Percentiles rank a stretch among this genome's conserved stretches.
Evolutionary conservation across 768 basidiomycete species (phyloP).

Genomic region (Tricholoma bakamatsutake): DNA sequence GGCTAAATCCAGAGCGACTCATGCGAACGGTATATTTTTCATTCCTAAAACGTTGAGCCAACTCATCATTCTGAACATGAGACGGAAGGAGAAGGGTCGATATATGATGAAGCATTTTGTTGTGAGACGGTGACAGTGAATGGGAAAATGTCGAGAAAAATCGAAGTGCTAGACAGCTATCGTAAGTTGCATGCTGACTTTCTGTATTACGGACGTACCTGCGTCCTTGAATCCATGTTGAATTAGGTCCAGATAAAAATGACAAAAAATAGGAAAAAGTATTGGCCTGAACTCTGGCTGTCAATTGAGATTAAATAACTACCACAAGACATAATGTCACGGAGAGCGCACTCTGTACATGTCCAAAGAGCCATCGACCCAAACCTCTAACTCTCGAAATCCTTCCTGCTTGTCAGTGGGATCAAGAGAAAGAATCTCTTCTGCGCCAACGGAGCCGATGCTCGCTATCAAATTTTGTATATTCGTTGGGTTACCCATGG

Average conservation of each 20-base stretch:
- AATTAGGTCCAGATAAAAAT: slow-evolving; percentile 94
- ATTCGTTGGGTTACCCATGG: slow-evolving; percentile 64
- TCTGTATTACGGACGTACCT: slow-evolving; percentile 42
- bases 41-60: slow-evolving; percentile 78
- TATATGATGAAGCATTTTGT: slow-evolving; percentile 66
- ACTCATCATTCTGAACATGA: slow-evolving; percentile 79
- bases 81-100: slow-evolving; percentile 74
- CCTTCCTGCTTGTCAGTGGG: slow-evolving; percentile 85
- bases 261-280: slow-evolving; percentile 92
- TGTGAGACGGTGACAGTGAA: slow-evolving; percentile 62
- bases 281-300: slow-evolving; percentile 94
- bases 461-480: slow-evolving; percentile 74
- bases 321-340: background rate
- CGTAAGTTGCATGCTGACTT: slow-evolving; percentile 9
- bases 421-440: slow-evolving; percentile 75
- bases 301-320: slow-evolving; percentile 5
- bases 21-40: slow-evolving; percentile 90
- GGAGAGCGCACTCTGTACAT: slow-evolving; percentile 74
- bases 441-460: slow-evolving; percentile 73
- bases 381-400: slow-evolving; percentile 77
- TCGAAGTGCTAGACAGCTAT: slow-evolving; percentile 47
- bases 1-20: slow-evolving; percentile 86
- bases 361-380: slow-evolving; percentile 87
- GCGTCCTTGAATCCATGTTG: slow-evolving; percentile 87
- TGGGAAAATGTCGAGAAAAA: slow-evolving; percentile 72